phyloP scores from a whole-genome alignment of 2,329 filamentous ascomycete genomes.

The Fusarium napiforme region DNA sequence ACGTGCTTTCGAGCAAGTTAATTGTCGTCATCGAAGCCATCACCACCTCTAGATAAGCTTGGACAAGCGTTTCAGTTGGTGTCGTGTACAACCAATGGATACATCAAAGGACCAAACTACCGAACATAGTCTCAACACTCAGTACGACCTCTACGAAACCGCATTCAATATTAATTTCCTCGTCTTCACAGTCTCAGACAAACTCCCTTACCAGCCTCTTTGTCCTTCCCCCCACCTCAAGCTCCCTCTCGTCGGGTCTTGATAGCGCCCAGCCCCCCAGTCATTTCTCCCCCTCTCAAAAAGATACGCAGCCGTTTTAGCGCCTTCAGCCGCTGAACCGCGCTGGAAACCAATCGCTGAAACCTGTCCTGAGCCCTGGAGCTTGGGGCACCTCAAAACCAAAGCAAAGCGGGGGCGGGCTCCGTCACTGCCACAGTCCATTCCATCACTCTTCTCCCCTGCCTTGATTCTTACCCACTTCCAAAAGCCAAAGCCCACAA shows the following conservation, averaged over 20 bases:
- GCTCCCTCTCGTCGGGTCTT: constrained; percentile 12
- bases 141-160: not conserved
- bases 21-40: constrained; percentile 44
- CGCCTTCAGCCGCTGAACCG: constrained; percentile 15
- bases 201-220: constrained; percentile 23
- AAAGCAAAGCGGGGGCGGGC: constrained; percentile 32
- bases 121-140: not conserved
- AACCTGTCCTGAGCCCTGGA: constrained; percentile 29
- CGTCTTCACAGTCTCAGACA: constrained; percentile 12
- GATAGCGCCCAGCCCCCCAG: constrained; percentile 20
- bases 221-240: constrained; percentile 7
- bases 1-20: constrained; percentile 8
- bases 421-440: constrained; percentile 37
- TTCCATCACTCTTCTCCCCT: constrained; percentile 28
- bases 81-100: constrained; percentile 9
- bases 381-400: constrained; percentile 24
- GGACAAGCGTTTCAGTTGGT: constrained; percentile 9
- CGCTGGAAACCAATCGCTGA: constrained; percentile 18
- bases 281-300: not conserved
- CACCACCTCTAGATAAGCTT: constrained; percentile 15
- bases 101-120: not conserved
- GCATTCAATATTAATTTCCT: not conserved
- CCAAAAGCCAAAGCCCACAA: constrained; percentile 19
- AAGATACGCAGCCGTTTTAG: constrained; percentile 27
- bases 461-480: constrained; percentile 34